Percentiles rank a stretch among this genome's conserved stretches.
phyloP scores from a whole-genome alignment of 1,284 basidiomycete genomes.

The Moesziomyces sp. region DNA sequence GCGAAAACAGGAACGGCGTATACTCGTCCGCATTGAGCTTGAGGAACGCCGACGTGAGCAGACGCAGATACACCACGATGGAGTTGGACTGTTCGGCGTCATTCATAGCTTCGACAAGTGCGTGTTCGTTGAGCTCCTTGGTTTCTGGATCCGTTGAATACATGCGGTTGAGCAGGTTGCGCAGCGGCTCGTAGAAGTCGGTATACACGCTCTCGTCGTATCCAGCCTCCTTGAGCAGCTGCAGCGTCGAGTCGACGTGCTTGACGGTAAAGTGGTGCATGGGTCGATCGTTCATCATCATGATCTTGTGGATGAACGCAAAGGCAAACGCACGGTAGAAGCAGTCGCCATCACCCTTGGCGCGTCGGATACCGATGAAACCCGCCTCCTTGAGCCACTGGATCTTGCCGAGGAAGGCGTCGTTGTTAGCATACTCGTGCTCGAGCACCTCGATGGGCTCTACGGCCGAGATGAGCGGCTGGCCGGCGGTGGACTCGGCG shows the following conservation, averaged over 20 bases:
- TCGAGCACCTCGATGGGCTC: slow-evolving; percentile 51
- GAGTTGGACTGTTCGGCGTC: slow-evolving; percentile 59
- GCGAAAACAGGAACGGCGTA: slow-evolving; percentile 55
- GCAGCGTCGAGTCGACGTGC: slow-evolving; percentile 53
- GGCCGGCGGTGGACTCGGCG: slow-evolving; percentile 22
- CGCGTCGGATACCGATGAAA: slow-evolving; percentile 50
- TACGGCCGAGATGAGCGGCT: slow-evolving; percentile 45
- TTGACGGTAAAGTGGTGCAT: slow-evolving; percentile 50
- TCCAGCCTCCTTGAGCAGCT: slow-evolving; percentile 51
- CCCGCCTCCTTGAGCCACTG: slow-evolving; percentile 52
- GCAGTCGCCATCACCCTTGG: slow-evolving; percentile 63
- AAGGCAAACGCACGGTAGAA: slow-evolving; percentile 64
- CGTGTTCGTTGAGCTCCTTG: slow-evolving; percentile 44
- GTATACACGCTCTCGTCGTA: slow-evolving; percentile 50
- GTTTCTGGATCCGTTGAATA: slow-evolving; percentile 46
- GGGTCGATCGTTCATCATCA: slow-evolving; percentile 49
- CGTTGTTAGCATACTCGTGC: slow-evolving; percentile 46
- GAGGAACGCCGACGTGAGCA: slow-evolving; percentile 54
- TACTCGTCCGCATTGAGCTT: slow-evolving; percentile 60
- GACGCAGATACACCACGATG: slow-evolving; percentile 60
- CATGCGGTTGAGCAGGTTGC: slow-evolving; percentile 41
- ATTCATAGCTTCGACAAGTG: slow-evolving; percentile 54
- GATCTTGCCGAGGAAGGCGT: slow-evolving; percentile 47
- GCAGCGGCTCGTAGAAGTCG: slow-evolving; percentile 61
- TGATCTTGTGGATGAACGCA: slow-evolving; percentile 52